These are phyloP conservation scores for Cichorium intybus DNA, from an alignment of 140 eudicot species.

Conservation along the genomic window DNA sequence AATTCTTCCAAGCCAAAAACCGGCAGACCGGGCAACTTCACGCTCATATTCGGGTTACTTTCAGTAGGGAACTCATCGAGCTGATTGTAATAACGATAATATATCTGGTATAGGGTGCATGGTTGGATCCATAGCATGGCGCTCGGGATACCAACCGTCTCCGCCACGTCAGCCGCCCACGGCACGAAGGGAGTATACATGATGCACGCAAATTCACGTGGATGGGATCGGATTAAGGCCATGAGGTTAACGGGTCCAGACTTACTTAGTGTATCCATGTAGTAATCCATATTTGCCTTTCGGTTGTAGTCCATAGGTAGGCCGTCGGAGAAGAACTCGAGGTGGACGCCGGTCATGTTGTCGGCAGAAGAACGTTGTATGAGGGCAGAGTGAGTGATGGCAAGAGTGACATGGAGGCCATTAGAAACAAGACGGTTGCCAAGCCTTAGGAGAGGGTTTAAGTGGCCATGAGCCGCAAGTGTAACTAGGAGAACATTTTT, in stretches of 20 bases:
- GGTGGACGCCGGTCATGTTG: constrained; percentile 12
- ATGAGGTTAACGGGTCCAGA: constrained; percentile 33
- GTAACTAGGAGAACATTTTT: constrained; percentile 32
- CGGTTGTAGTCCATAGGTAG: constrained; percentile 38
- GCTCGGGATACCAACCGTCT: constrained; percentile 20
- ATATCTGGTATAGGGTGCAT: constrained; percentile 36
- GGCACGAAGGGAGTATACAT: constrained; percentile 39
- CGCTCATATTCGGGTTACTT: constrained; percentile 11
- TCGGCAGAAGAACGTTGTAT: not conserved
- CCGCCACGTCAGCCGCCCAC: constrained; percentile 50
- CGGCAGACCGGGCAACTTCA: constrained; percentile 45
- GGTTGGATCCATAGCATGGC: constrained; percentile 63
- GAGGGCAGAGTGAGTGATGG: constrained; percentile 18
- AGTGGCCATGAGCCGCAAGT: constrained; percentile 39
- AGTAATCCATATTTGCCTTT: constrained; percentile 1
- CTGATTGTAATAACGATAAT: constrained; percentile 28
- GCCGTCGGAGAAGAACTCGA: constrained; percentile 49
- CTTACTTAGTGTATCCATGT: constrained; percentile 25
- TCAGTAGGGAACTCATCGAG: constrained; percentile 30
- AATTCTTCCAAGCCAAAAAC: constrained; percentile 15
- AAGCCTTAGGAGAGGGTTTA: constrained; percentile 45
- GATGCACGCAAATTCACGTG: constrained; percentile 30
- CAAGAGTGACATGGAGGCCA: constrained; percentile 40
- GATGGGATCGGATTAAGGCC: constrained; percentile 22
- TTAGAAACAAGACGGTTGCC: constrained; percentile 35